phyloP scores from a whole-genome alignment of 139 green algal species.

The Pycnococcus provasolii region DNA sequence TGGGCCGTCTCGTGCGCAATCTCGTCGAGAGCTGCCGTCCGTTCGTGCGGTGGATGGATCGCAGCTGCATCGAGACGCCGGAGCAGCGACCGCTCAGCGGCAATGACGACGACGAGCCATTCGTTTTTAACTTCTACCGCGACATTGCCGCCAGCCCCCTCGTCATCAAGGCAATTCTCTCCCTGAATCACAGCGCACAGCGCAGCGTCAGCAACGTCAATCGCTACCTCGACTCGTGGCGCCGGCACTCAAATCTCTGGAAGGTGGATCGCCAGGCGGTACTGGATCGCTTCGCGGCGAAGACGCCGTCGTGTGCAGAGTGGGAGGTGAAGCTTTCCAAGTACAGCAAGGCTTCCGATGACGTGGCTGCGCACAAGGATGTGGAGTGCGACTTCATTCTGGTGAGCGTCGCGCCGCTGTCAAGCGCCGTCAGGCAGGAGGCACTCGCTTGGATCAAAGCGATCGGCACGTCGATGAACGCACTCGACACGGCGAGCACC shows the following conservation, averaged over 20 bases:
- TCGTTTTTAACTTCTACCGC: slow-evolving; percentile 66
- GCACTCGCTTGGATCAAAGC: slow-evolving; percentile 56
- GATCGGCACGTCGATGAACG: slow-evolving; percentile 51
- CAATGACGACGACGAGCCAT: slow-evolving; percentile 57
- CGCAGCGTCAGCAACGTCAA: slow-evolving; percentile 45
- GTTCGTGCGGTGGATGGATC: slow-evolving; percentile 86
- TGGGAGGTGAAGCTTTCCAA: slow-evolving; percentile 68
- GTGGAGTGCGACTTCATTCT: not conserved
- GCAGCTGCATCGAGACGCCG: slow-evolving; percentile 70
- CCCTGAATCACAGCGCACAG: slow-evolving; percentile 56
- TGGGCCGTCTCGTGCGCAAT: slow-evolving; percentile 49
- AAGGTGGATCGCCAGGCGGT: slow-evolving; percentile 61
- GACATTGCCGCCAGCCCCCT: slow-evolving; percentile 55
- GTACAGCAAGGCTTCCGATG: slow-evolving; percentile 51
- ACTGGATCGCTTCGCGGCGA: slow-evolving; percentile 70
- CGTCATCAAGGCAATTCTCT: slow-evolving; percentile 41
- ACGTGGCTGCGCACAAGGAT: slow-evolving; percentile 31
- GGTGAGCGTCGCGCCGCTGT: too few species aligned
- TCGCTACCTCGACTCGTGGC: slow-evolving; percentile 62
- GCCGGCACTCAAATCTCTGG: slow-evolving; percentile 60
- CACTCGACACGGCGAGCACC: slow-evolving; percentile 38
- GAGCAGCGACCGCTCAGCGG: slow-evolving; percentile 35
- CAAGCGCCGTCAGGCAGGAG: slow-evolving; percentile 28
- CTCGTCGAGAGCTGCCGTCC: slow-evolving; percentile 57
- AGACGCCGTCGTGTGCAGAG: slow-evolving; percentile 35